A percentile compares a stretch with the other conserved stretches of the same genome.
These are phyloP conservation scores for Pontederia paniculata DNA, from an alignment of 176 grass and related monocot species.

Conservation along the genomic window DNA sequence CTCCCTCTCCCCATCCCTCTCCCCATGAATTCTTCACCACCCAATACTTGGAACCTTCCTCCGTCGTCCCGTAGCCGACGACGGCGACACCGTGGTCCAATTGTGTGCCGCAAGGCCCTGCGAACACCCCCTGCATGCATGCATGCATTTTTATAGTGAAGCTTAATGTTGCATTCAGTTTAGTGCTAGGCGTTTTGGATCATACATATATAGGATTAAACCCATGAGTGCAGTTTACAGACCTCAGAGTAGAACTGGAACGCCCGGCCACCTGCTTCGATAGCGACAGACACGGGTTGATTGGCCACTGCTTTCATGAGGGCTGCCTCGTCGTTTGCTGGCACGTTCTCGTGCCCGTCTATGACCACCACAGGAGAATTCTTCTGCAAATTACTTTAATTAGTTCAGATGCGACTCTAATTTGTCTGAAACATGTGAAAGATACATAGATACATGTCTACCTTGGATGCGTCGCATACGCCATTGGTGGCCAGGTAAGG, in stretches of 20 bases:
- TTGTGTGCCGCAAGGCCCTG: slow-evolving; percentile 11
- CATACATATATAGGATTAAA: no score
- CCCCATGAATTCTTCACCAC: slow-evolving; percentile 28
- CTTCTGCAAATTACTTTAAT: background rate
- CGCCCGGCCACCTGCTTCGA: background rate
- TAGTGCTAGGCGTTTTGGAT: no score
- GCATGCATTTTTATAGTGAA: no score
- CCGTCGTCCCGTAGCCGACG: slow-evolving; percentile 10
- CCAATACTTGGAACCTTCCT: slow-evolving; percentile 21
- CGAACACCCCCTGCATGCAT: slow-evolving; percentile 15
- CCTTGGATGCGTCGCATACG: slow-evolving; percentile 17
- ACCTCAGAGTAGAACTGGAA: background rate
- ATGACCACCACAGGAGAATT: background rate
- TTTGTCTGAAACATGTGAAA: no score
- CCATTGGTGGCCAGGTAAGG: slow-evolving; percentile 23
- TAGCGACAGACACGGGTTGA: background rate
- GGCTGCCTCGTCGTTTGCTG: background rate
- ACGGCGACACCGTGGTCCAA: slow-evolving; percentile 23
- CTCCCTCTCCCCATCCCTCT: slow-evolving; percentile 11
- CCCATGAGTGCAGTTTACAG: no score
- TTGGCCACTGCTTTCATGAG: background rate
- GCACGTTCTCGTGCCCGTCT: background rate
- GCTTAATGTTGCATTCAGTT: no score
- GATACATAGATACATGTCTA: background rate
- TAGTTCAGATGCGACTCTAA: no score